Base-by-base conservation (phyloP, 352 stramenopile genomes). In the Phytopythium cucurbitacearum region DNA sequence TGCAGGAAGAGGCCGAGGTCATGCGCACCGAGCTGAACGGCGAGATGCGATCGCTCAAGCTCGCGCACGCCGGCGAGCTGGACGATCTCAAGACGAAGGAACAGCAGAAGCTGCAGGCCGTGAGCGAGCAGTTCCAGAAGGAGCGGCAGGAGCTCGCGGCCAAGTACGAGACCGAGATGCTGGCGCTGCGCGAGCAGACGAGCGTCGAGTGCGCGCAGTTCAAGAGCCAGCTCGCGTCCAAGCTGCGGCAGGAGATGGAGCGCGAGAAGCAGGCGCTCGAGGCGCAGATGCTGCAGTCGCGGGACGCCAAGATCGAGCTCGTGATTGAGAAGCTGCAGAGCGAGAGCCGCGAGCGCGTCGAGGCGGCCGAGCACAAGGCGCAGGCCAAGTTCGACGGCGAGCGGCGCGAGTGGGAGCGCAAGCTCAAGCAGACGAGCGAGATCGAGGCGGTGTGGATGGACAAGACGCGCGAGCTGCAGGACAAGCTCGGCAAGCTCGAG, bases 391-490 rank as follows among this genome's bases (percentile, higher is more conserved):
- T 79, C 21, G 76, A 80, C 45, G 55, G 80, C 12, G 80, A 93
- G 58, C 72, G 67, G 42, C 60, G 69, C n/a, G 80, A 89, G 33
- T 84, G 66, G 56, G 76, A 89, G 57, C 75, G 78, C 48, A 87
- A 89, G 53, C 69, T 88, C 53, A 83, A 85, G 60, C 78, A 89
- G 55, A 85, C 78, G 13, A 80, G 66, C 56, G 78, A 93, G 55
- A 80, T 89, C n/a, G 80, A 91, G 21, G 64, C 62, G 35, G 78
- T 88, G n/a, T 92, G 82, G 82, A 90, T 92, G 79, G 82, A 90
- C 39, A 90, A 92, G 67, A 90, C 87, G 56, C 73, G 77, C 13
- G 79, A 89, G 56, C 58, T 92, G 38, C 79, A 87, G 55, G 82
- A 88, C 39, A 87, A 88, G 45, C 54, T 84, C 37, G 63, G 61